Evolutionary conservation across 345 rosid species (phyloP), one percentile per base, ranked within the genome.

Genomic region (Sapria himalayana): DNA sequence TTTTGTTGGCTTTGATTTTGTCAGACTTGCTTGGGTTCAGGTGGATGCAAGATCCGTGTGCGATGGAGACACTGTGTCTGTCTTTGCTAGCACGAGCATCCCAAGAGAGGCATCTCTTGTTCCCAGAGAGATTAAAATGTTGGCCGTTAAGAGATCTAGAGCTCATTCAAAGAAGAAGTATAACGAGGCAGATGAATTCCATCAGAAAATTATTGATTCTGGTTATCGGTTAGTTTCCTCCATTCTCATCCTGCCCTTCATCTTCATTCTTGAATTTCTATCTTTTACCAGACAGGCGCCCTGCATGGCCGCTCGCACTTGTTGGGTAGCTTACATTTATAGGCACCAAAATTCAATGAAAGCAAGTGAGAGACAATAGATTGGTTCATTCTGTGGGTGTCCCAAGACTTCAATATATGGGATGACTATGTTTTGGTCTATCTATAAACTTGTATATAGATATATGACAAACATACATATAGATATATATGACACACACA

Each of bases 21-120:
- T 46, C 35, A 37, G 18, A 39, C 50, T 21, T 32, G 6, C 60
- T 56, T 40, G 55, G 46, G 54, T 58, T 56, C 57, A 89, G 94
- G 84, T 89, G 55, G 93, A 74, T 59, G 62, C 71, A 35, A 79
- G 55, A 46, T 65, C 76, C 18, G 65, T 89, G 27, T 33, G 82
- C 4, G 98, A 89, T 67, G 94, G 95, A 20, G 98, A 89, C 44
- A 71, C 78, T 0, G 49, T 89, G 22, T 55, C 71, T 2, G 93
- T 74, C 25, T 89, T 70, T 25, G 94, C 82, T 18, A 66, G 64
- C 58, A 35, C 63, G 5, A 48, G 65, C 13, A 74, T 70, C 14
- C 71, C 78, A 0, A 41, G 68, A 15, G 94, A 81, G 52, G 68
- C 92, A 11, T 51, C 71, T 1, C 60, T 4, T 37, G 71, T 81